Percentiles rank a stretch among this genome's conserved stretches.
phyloP scores from a whole-genome alignment of 768 basidiomycete species.

The Kockovaella imperatae region DNA sequence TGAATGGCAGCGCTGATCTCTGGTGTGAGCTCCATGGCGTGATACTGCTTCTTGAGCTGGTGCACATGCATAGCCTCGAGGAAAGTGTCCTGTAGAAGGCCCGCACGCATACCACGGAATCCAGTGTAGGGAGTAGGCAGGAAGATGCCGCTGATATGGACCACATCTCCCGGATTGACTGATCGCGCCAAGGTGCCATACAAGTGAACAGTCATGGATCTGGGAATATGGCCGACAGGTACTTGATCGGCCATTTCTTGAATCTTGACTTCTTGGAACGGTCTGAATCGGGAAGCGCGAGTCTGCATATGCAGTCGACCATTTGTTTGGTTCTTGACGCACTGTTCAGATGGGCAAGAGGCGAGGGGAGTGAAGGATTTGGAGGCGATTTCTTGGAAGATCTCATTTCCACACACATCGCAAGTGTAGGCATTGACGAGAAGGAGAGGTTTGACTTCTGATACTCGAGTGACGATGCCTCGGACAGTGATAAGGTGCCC shows the following conservation, averaged over 20 bases:
- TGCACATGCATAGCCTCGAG: conserved; percentile 82
- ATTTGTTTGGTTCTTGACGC: conserved; percentile 74
- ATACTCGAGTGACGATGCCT: conserved; percentile 96
- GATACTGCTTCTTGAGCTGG: conserved; percentile 96
- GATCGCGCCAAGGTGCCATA: conserved; percentile 79
- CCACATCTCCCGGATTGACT: conserved; percentile 92
- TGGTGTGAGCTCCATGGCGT: conserved; percentile 83
- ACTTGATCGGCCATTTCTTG: conserved; percentile 99
- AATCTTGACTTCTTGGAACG: conserved; percentile 97
- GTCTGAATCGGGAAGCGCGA: conserved; percentile 88
- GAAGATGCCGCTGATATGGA: conserved; percentile 92
- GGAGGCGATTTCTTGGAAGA: conserved; percentile 91
- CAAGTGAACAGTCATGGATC: conserved; percentile 95
- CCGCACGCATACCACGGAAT: conserved; percentile 92
- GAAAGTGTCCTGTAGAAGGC: conserved; percentile 93
- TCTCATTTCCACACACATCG: conserved; percentile 95
- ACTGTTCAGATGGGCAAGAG: conserved; percentile 81
- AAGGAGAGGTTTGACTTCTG: conserved; percentile 94
- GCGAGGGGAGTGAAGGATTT: conserved; percentile 82
- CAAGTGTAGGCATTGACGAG: conserved; percentile 98
- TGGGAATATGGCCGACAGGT: conserved; percentile 96
- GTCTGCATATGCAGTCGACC: conserved; percentile 98
- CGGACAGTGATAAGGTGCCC: conserved; percentile 91
- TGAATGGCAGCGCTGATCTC: conserved; percentile 65
- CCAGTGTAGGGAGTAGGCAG: conserved; percentile 96